A percentile compares a stretch with the other conserved stretches of the same genome.
Evolutionary conservation across 108 stramenopile genomes (phyloP).

Genomic region (Skeletonema potamos): DNA sequence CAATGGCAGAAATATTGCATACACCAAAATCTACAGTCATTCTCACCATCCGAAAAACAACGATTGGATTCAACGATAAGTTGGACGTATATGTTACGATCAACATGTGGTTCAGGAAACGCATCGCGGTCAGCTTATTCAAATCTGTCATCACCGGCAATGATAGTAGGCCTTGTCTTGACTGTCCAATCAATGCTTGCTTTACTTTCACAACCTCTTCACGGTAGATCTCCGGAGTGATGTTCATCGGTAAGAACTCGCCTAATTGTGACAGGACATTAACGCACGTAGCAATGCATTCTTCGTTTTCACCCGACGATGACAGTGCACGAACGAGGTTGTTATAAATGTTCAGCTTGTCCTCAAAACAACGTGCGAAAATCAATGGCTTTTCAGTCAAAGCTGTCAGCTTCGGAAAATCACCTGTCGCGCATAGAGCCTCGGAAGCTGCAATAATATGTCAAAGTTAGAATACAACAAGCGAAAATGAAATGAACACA

Average conservation of each 20-base stretch:
- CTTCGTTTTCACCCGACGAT: constrained; percentile 5
- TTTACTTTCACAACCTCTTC: constrained; percentile 16
- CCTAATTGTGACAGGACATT: constrained; percentile 34
- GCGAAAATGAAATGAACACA: neutral
- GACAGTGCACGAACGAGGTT: constrained; percentile 26
- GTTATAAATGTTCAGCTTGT: constrained; percentile 38
- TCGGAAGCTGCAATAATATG: constrained; percentile 19
- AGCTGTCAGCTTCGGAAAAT: constrained; percentile 14
- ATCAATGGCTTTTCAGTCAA: constrained; percentile 21
- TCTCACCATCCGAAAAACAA: constrained; percentile 46
- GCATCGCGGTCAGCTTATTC: constrained; percentile 49
- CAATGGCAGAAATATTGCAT: constrained; percentile 25
- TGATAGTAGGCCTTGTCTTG: constrained; percentile 21
- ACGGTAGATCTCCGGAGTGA: neutral
- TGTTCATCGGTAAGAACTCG: constrained; percentile 21
- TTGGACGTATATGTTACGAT: constrained; percentile 14
- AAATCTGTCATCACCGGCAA: constrained; percentile 25
- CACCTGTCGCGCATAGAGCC: constrained; percentile 37
- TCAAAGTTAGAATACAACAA: neutral
- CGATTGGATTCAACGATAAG: constrained; percentile 18
- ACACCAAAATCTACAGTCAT: constrained; percentile 34
- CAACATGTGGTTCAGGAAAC: constrained; percentile 39
- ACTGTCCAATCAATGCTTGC: constrained; percentile 10
- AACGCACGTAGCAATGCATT: constrained; percentile 32
- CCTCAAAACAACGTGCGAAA: constrained; percentile 23